These are phyloP conservation scores for Rheum nobile DNA, from an alignment of 148 eudicot species.

Conservation along the genomic window DNA sequence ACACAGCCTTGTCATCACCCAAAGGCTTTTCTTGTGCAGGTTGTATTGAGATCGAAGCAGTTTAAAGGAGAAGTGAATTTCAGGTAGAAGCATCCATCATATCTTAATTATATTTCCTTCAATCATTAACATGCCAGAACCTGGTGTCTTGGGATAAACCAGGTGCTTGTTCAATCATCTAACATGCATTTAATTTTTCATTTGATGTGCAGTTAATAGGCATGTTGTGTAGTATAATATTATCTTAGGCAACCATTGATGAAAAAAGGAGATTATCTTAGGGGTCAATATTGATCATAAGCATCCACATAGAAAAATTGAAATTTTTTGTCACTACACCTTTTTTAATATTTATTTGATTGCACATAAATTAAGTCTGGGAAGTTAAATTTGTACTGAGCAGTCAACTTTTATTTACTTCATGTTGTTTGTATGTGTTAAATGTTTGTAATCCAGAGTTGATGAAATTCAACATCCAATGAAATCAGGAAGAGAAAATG, in stretches of 20 bases:
- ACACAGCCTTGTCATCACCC: neutral
- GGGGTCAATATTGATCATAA: conserved; percentile 4
- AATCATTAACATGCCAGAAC: neutral
- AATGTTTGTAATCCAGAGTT: conserved; percentile 30
- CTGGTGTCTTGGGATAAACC: neutral
- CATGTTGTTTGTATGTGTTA: neutral
- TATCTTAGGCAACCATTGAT: neutral
- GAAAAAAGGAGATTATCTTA: neutral
- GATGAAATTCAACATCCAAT: conserved; percentile 52
- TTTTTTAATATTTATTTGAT: neutral
- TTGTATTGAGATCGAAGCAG: conserved; percentile 58
- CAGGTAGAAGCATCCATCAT: conserved; percentile 37
- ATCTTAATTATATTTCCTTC: neutral
- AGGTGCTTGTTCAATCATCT: neutral
- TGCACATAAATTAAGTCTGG: neutral
- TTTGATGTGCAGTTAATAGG: neutral
- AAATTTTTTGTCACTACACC: neutral
- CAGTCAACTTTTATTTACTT: neutral
- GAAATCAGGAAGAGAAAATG: conserved; percentile 25
- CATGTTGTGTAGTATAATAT: neutral
- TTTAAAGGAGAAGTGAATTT: conserved; percentile 82
- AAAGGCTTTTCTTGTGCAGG: conserved; percentile 28
- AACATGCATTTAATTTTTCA: neutral
- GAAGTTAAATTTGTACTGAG: neutral
- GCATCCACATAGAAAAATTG: neutral